These are phyloP conservation scores for Kentomonas sorsogonicus DNA, from an alignment of 208 protist genomes.

Conservation along the genomic window DNA sequence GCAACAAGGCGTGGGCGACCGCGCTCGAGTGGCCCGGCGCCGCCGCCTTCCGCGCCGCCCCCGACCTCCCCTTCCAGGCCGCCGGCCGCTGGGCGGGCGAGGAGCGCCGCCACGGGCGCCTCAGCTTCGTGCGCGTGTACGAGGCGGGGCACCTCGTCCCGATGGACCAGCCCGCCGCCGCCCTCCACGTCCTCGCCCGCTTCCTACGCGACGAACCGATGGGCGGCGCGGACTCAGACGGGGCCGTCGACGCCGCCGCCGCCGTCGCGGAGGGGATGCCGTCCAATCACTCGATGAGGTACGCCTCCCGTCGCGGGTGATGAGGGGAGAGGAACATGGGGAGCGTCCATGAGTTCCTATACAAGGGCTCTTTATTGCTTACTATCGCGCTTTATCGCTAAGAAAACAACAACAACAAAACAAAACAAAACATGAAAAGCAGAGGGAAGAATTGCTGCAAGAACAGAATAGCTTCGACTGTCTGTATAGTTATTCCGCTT, in stretches of 20 bases:
- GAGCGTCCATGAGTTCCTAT: not conserved
- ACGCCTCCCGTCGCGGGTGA: not conserved
- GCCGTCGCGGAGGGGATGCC: no score
- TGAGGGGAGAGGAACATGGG: not conserved
- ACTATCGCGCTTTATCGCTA: not conserved
- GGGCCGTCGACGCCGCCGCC: no score
- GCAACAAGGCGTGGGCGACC: slow-evolving; percentile 77
- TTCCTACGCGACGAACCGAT: slow-evolving; percentile 31
- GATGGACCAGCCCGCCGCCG: slow-evolving; percentile 67
- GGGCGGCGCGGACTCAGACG: no score
- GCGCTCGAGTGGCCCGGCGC: slow-evolving; percentile 69
- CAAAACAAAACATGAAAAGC: not conserved
- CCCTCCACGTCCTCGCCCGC: slow-evolving; percentile 37
- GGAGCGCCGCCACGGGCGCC: slow-evolving; percentile 25
- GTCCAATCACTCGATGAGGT: no score
- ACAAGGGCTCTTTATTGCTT: not conserved
- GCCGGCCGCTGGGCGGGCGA: slow-evolving; percentile 18
- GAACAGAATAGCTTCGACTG: not conserved
- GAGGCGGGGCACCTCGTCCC: slow-evolving; percentile 88
- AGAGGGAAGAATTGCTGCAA: not conserved
- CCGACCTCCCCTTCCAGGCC: slow-evolving; percentile 25
- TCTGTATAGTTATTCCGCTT: not conserved
- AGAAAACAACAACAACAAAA: slow-evolving; percentile 8
- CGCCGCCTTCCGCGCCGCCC: slow-evolving; percentile 44
- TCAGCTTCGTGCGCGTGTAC: slow-evolving; percentile 79